These are phyloP conservation scores for Aphanocladium album DNA, from an alignment of 2,329 filamentous ascomycete species.

Conservation along the genomic window DNA sequence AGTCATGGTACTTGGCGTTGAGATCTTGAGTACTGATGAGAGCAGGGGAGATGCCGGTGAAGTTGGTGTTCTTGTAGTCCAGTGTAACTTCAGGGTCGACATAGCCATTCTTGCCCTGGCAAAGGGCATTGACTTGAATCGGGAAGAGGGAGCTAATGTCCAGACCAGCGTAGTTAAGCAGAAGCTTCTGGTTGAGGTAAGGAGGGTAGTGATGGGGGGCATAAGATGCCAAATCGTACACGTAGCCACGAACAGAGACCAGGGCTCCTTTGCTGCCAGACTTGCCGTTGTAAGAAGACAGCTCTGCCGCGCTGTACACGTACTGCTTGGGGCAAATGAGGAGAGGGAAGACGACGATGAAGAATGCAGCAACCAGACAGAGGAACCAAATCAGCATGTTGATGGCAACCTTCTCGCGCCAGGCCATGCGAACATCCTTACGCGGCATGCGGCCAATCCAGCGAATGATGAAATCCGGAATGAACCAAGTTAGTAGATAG, in stretches of 20 bases:
- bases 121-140: constrained; percentile 88
- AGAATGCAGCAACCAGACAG: constrained; percentile 74
- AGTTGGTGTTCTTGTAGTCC: constrained; percentile 75
- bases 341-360: constrained; percentile 81
- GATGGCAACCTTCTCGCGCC: constrained; percentile 97
- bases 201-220: constrained; percentile 68
- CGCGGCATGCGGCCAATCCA: constrained; percentile 78
- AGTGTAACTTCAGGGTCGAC: constrained; percentile 71
- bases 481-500: constrained; percentile 76
- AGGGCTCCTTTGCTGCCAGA: constrained; percentile 56
- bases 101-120: constrained; percentile 65
- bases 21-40: constrained; percentile 62
- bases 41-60: constrained; percentile 56
- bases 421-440: constrained; percentile 87
- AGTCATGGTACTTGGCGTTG: constrained; percentile 86
- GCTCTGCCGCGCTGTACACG: constrained; percentile 75
- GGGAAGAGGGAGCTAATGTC: constrained; percentile 91
- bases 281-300: constrained; percentile 70
- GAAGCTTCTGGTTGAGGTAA: constrained; percentile 50
- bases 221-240: constrained; percentile 76
- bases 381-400: constrained; percentile 94
- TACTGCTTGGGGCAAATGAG: constrained; percentile 89
- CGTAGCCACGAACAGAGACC: constrained; percentile 78
- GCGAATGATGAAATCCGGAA: constrained; percentile 79
- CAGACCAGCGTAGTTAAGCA: constrained; percentile 77